phyloP scores from a whole-genome alignment of 2,329 filamentous ascomycete genomes.

The Pestalotiopsis sp. region DNA sequence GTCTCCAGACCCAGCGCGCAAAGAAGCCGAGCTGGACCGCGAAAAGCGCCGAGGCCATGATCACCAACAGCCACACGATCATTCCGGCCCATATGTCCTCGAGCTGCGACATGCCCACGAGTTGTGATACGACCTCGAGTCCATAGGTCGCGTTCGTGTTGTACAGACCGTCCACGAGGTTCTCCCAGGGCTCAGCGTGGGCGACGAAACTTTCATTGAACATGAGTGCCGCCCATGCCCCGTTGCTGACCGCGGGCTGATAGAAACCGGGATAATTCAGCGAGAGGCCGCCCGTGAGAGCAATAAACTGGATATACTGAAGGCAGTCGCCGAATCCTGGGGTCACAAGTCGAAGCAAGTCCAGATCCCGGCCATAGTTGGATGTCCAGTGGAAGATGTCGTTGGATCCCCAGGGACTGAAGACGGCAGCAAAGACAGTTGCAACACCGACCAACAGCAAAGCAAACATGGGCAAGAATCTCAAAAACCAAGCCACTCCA shows the following conservation, averaged over 20 bases:
- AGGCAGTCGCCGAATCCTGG: slow-evolving; percentile 96
- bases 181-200: slow-evolving; percentile 64
- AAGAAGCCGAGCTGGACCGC: slow-evolving; percentile 78
- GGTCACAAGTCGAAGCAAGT: slow-evolving; percentile 87
- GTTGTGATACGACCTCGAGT: slow-evolving; percentile 75
- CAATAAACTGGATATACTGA: slow-evolving; percentile 93
- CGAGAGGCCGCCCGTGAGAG: slow-evolving; percentile 83
- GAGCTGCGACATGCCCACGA: slow-evolving; percentile 75
- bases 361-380: slow-evolving; percentile 93
- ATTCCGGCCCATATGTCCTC: slow-evolving; percentile 92
- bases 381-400: slow-evolving; percentile 96
- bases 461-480: slow-evolving; percentile 76
- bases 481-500: slow-evolving; percentile 65
- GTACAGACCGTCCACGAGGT: slow-evolving; percentile 85
- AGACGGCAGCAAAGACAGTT: slow-evolving; percentile 81
- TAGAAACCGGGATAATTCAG: slow-evolving; percentile 93
- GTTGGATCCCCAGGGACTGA: slow-evolving; percentile 89
- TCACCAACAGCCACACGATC: slow-evolving; percentile 85
- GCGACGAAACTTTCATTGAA: slow-evolving; percentile 91
- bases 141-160: slow-evolving; percentile 77
- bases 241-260: slow-evolving; percentile 86
- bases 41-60: slow-evolving; percentile 68
- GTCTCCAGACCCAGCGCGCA: slow-evolving; percentile 74
- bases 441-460: slow-evolving; percentile 80
- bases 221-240: slow-evolving; percentile 85